Base-by-base conservation (phyloP, 2,329 filamentous ascomycete genomes). In the Didymella segeticola region DNA sequence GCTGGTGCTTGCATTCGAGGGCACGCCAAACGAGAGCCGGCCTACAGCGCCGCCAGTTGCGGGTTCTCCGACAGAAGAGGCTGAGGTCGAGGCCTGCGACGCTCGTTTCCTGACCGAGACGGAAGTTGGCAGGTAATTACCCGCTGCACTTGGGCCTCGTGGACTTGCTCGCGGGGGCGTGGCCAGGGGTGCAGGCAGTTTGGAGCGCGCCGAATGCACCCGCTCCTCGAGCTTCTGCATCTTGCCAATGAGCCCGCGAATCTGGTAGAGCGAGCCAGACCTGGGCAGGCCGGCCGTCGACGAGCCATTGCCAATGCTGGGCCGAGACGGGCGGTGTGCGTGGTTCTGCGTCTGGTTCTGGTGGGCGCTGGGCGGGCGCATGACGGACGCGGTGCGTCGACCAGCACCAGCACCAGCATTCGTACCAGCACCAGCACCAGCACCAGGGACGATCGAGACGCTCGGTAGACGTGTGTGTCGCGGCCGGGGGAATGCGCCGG, bases 171-270 rank as follows among this genome's bases (percentile, higher is more conserved):
- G 86, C 15, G 93, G 91, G 4, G 93, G 92, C 0, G 89, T 95
- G 48, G 81, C 83, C 7, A 86, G 82, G 2, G 93, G 91, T 1
- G 89, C 91, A 2, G 95, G 95, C 17, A 99, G 84, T 76, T 95
- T 96, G 31, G 93, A 97, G 63, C 92, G 87, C 15, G 89, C 95
- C 20, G 89, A 91, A 57, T 98, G 92, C 9, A 99, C 93, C 37
- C 95, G 86, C 59, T 95, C 91, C 74, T 98, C 95, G 57, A 99
- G 87, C 63, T 91, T 90, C 76, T 97, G 91, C 92, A 98, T 97
- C 77, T 98, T 95, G 23, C 91, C 93, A 53, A 96, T 96, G 61
- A 99, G 86, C 25, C 89, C 89, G 60, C 93, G 91, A 68, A 99
- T 96, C 73, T 99, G 95, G 62, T 90, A 89, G 43, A 99, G 85